Evolutionary conservation across 305 asterid species (phyloP).

Genomic region (Euphrasia arctica): DNA sequence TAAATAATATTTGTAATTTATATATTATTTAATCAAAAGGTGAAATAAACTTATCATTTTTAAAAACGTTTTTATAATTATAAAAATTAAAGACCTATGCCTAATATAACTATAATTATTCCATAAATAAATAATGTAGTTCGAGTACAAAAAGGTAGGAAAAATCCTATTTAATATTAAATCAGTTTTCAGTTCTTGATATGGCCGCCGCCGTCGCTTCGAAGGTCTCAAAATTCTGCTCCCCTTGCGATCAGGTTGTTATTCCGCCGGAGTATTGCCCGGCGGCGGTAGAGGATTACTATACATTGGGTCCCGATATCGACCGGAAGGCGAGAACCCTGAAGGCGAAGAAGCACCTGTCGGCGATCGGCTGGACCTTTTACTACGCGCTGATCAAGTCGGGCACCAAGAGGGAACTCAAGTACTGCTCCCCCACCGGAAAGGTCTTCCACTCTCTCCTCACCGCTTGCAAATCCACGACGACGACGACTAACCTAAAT

Average conservation of each 20-base stretch:
- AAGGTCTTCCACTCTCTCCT: constrained; percentile 43
- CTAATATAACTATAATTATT: too few relatives aligned
- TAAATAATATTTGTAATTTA: too few relatives aligned
- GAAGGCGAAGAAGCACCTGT: constrained; percentile 63
- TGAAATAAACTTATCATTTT: too few relatives aligned
- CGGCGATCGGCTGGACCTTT: constrained; percentile 57
- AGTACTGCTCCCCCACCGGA: constrained; percentile 56
- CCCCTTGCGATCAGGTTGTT: constrained; percentile 1
- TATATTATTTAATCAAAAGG: too few relatives aligned
- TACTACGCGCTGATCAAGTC: constrained; percentile 15
- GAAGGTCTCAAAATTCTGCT: constrained; percentile 27
- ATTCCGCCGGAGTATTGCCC: constrained; percentile 46
- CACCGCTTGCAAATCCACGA: constrained; percentile 38
- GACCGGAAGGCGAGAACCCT: constrained; percentile 15
- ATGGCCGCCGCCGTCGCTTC: too few relatives aligned
- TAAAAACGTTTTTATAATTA: too few relatives aligned
- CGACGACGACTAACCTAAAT: too few relatives aligned
- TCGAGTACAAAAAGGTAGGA: too few relatives aligned
- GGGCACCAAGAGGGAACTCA: constrained; percentile 27
- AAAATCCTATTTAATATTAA: too few relatives aligned
- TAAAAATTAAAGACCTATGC: too few relatives aligned
- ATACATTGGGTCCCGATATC: background rate
- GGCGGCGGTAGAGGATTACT: constrained; percentile 55
- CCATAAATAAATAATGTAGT: too few relatives aligned
- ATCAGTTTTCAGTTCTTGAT: too few relatives aligned